Conservation (phyloP, 345 rosid species). For the Populus simonii region DNA sequence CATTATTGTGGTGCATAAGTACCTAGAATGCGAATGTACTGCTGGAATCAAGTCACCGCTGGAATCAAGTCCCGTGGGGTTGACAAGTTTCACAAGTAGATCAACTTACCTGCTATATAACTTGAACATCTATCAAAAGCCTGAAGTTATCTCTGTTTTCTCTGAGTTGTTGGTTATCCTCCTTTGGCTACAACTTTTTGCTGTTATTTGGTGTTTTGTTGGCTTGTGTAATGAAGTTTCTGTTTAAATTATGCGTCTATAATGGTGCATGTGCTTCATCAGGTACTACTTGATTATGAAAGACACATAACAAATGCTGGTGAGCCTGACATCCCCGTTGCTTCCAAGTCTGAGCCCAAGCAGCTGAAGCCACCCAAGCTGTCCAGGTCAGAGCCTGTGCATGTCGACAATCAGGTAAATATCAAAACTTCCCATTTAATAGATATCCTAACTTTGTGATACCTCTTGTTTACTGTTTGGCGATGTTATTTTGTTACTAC, state of each 20-base stretch:
- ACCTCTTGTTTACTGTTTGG: conserved; percentile 2
- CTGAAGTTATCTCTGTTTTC: background rate
- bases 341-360: conserved; percentile 48
- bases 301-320: conserved; percentile 62
- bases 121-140: background rate
- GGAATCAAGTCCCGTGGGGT: background rate
- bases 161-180: background rate
- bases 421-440: background rate
- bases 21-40: background rate
- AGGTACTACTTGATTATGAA: conserved; percentile 95
- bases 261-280: conserved; percentile 8
- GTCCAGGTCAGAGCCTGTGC: conserved; percentile 36
- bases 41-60: background rate
- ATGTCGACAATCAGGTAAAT: conserved; percentile 61
- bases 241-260: background rate
- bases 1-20: background rate
- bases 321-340: conserved; percentile 51
- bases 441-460: background rate
- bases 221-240: background rate
- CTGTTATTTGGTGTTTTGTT: background rate
- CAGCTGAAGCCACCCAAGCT: background rate
- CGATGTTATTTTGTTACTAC: background rate
- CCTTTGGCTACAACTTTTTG: background rate
- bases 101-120: background rate
- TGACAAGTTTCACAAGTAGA: background rate